phyloP scores from a whole-genome alignment of 2,329 filamentous ascomycete genomes.

The Thielaviopsis populi region DNA sequence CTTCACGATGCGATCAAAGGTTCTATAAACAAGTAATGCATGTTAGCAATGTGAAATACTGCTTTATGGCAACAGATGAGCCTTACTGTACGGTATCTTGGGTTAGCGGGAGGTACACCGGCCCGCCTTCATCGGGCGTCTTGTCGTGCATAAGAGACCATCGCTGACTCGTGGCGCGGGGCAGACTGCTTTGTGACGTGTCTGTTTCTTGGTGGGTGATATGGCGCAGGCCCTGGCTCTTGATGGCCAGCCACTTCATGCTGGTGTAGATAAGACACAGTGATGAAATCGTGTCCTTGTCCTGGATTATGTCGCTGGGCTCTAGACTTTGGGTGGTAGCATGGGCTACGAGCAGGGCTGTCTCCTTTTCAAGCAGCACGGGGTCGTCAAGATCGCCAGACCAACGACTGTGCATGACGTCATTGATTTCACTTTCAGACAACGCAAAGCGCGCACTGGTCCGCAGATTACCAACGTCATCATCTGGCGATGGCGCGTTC shows the following conservation, averaged over 20 bases:
- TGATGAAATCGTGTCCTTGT: constrained; percentile 71
- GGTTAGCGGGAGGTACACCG: constrained; percentile 77
- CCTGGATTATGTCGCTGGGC: constrained; percentile 72
- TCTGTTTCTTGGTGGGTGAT: constrained; percentile 62
- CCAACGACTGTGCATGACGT: constrained; percentile 55
- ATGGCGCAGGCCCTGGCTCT: constrained; percentile 65
- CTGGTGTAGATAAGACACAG: constrained; percentile 87
- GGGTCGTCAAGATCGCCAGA: constrained; percentile 30
- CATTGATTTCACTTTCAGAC: constrained; percentile 55
- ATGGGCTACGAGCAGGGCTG: constrained; percentile 39
- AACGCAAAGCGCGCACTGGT: constrained; percentile 59
- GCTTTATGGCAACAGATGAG: neutral
- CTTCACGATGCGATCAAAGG: constrained; percentile 73
- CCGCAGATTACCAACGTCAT: constrained; percentile 40
- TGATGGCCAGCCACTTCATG: constrained; percentile 92
- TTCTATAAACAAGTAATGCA: constrained; percentile 31
- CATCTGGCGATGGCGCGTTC: constrained; percentile 19
- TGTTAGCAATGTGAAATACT: neutral
- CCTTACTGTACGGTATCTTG: constrained; percentile 65
- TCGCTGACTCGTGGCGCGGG: constrained; percentile 49
- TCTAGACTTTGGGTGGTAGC: constrained; percentile 49
- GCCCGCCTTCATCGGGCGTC: constrained; percentile 42
- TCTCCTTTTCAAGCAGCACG: constrained; percentile 46
- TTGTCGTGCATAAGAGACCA: constrained; percentile 70
- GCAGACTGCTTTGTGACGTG: constrained; percentile 40